Base-by-base conservation (phyloP, 228 moss, liverwort and hornwort species). In the Sphagnum fallax region DNA sequence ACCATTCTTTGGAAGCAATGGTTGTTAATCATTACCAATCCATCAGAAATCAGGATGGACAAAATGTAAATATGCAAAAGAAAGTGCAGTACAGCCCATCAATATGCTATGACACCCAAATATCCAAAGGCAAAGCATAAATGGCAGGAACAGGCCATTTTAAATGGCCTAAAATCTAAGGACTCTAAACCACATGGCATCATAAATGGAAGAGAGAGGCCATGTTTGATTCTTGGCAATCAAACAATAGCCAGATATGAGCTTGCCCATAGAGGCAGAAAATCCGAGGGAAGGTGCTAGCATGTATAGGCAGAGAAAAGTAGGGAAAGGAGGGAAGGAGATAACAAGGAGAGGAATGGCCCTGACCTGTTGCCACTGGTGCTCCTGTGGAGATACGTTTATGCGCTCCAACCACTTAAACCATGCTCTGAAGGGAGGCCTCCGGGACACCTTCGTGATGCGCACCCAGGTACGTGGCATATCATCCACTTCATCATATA, bases 391-490 rank as follows among this genome's bases (percentile, higher is more conserved):
- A 16, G 80, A 68, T 7, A 70, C 65, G 6, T 69, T 72, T 62
- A 49, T 6, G 75, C 70, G 77, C 58, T 14, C 52, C 5, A 80
- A 50, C 77, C 77, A 80, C 48, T 77, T 67, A 64, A 80, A 49
- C 57, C 9, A 62, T 14, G 65, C 80, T 70, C 50, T 57, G 49
- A 84, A 84, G 8, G 15, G 52, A 52, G 80, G 77, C 15, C 51
- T 6, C 4, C 12, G 67, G 50, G 10, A 50, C 61, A 84, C 77
- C 48, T 59, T 53, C 5, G 70, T 14, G 13, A 84, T 66, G 68
- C 16, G 65, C 52, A 77, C 83, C 62, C 70, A 84, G 52, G 70
- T n/a, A 63, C 77, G 83, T 47, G 83, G 83, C 71, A 84, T 77
- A 50, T 70, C 72, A 53, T 84, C 83, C 16, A 67, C 67, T 32